phyloP scores from a whole-genome alignment of 2,329 filamentous ascomycete species.

The Diaporthe vaccinii region DNA sequence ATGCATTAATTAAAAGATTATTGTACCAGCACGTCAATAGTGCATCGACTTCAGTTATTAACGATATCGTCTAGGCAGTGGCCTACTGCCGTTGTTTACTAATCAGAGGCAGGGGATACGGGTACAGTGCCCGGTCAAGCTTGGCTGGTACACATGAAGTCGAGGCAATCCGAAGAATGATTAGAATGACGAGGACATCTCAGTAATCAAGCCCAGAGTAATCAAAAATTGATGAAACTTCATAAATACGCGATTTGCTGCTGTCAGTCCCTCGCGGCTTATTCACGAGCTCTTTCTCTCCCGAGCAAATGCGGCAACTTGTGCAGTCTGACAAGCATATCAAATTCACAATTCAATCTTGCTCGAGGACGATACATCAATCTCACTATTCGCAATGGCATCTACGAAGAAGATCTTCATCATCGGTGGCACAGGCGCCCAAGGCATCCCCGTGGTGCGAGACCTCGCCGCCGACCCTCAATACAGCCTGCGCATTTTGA shows the following conservation, averaged over 20 bases:
- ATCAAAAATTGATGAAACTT: not conserved
- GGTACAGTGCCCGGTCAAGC: not conserved
- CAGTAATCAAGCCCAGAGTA: not conserved
- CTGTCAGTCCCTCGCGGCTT: no score
- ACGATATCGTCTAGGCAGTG: not conserved
- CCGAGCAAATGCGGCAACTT: not conserved
- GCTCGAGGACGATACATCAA: no score
- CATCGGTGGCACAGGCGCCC: slow-evolving; percentile 65
- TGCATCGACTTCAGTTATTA: not conserved
- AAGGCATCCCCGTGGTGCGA: slow-evolving; percentile 62
- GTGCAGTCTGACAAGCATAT: not conserved
- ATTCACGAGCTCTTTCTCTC: no score
- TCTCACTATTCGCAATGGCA: not conserved
- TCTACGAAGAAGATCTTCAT: slow-evolving; percentile 49
- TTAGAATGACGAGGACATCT: not conserved
- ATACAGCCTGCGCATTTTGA: slow-evolving; percentile 62
- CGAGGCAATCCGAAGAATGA: not conserved
- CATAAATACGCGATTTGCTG: no score
- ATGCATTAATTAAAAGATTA: not conserved
- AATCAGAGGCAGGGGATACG: not conserved
- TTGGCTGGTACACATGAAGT: no score
- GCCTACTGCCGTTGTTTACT: not conserved
- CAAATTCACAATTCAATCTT: not conserved
- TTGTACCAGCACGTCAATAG: not conserved
- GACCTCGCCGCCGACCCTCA: slow-evolving; percentile 56